A percentile compares a stretch with the other conserved stretches of the same genome.
These are phyloP conservation scores for Spergularia bocconei DNA, from an alignment of 148 eudicot species.

Conservation along the genomic window DNA sequence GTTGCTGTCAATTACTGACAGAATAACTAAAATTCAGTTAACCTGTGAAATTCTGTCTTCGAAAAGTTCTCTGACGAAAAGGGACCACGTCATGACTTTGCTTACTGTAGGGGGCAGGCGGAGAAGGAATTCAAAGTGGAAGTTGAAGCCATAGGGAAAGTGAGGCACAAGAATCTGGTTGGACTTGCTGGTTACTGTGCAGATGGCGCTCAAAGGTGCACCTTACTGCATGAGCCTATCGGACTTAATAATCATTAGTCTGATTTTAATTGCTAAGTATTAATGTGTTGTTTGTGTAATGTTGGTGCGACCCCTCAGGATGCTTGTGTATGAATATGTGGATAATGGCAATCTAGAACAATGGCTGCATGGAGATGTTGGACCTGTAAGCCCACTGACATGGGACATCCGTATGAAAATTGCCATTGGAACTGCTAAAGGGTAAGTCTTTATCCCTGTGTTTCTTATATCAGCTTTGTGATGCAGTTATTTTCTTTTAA, in stretches of 20 bases:
- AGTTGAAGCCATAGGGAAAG: slow-evolving; percentile 98
- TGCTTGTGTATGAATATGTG: slow-evolving; percentile 85
- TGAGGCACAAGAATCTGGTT: slow-evolving; percentile 87
- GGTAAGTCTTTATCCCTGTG: slow-evolving; percentile 39
- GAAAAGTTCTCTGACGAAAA: background rate
- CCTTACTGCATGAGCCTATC: background rate
- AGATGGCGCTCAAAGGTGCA: slow-evolving; percentile 81
- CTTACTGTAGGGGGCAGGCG: slow-evolving; percentile 81
- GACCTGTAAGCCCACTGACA: slow-evolving; percentile 67
- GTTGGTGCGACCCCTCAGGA: slow-evolving; percentile 38
- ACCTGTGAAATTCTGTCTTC: background rate
- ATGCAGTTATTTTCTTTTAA: too few relatives aligned
- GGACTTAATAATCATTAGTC: background rate
- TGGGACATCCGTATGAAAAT: slow-evolving; percentile 86
- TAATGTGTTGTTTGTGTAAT: slow-evolving; percentile 17
- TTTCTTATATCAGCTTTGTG: background rate
- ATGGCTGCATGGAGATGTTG: slow-evolving; percentile 94
- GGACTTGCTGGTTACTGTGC: slow-evolving; percentile 89
- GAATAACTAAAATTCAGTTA: background rate
- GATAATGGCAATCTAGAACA: slow-evolving; percentile 94
- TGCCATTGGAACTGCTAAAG: slow-evolving; percentile 91
- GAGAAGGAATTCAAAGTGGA: slow-evolving; percentile 95
- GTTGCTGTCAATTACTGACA: slow-evolving; percentile 9
- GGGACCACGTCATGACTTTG: background rate
- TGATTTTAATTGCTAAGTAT: slow-evolving; percentile 10